phyloP scores from a whole-genome alignment of 2,329 filamentous ascomycete genomes.

The Emericellopsis cladophorae region DNA sequence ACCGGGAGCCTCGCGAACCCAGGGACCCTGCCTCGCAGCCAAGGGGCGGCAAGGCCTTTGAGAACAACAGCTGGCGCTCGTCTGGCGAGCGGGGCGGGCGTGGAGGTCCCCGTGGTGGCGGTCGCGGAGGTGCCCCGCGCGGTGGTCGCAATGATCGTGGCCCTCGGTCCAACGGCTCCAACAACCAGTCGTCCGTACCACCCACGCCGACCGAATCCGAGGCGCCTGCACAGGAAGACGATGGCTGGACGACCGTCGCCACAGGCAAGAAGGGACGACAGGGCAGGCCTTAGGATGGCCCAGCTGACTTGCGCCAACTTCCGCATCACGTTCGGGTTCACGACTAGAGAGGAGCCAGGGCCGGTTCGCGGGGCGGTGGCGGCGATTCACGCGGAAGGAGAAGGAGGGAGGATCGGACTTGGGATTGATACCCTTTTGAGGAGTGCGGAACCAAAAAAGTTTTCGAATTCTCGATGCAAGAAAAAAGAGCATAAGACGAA shows the following conservation, averaged over 20 bases:
- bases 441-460: background rate
- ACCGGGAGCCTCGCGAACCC: conserved; percentile 25
- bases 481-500: background rate
- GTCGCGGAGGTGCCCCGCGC: conserved; percentile 10
- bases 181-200: conserved; percentile 22
- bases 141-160: conserved; percentile 22
- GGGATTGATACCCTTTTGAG: background rate
- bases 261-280: conserved; percentile 7
- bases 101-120: conserved; percentile 25
- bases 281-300: conserved; percentile 12
- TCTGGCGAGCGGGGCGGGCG: conserved; percentile 33
- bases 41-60: conserved; percentile 27
- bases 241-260: conserved; percentile 51
- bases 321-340: conserved; percentile 13
- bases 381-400: too few relatives aligned
- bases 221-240: conserved; percentile 34
- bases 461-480: background rate
- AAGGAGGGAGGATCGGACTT: too few relatives aligned
- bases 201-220: conserved; percentile 11
- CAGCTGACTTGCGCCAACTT: too few relatives aligned
- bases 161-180: conserved; percentile 34
- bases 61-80: conserved; percentile 49
- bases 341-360: conserved; percentile 15
- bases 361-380: too few relatives aligned
- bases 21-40: conserved; percentile 35